These are phyloP conservation scores for Coemansia sp. DNA, from an alignment of 192 early-diverging fungal genomes.

Conservation along the genomic window DNA sequence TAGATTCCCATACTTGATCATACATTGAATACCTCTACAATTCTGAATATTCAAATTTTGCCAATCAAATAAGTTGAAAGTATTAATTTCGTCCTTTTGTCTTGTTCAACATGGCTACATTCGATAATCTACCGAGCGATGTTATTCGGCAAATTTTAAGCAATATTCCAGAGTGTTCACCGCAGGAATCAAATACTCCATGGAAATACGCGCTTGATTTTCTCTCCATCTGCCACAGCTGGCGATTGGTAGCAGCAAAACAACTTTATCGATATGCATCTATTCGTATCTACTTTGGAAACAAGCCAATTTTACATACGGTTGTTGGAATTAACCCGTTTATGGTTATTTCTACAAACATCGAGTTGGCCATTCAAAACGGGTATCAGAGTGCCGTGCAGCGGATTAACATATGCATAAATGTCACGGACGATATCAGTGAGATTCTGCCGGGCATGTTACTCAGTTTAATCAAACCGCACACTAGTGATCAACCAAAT, in stretches of 20 bases:
- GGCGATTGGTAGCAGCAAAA: background rate
- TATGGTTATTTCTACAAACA: background rate
- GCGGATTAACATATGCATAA: background rate
- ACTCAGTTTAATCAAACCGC: background rate
- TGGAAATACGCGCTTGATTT: conserved; percentile 1
- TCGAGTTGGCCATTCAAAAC: background rate
- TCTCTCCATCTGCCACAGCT: background rate
- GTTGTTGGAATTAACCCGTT: background rate
- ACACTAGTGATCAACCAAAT: background rate
- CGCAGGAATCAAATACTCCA: background rate
- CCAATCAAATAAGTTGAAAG: no score
- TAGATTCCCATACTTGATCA: no score
- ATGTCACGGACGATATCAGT: background rate
- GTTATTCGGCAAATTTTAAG: background rate
- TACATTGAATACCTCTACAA: no score
- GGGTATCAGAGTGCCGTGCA: background rate
- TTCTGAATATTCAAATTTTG: no score
- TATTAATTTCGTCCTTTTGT: no score
- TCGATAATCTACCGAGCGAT: background rate
- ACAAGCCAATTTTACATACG: background rate
- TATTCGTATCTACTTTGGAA: background rate
- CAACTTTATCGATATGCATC: background rate
- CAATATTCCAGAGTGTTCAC: background rate
- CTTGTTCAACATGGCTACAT: background rate
- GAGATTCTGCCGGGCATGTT: background rate